These are phyloP conservation scores for Haplographium delicatum DNA, from an alignment of 495 filamentous ascomycete genomes.

Conservation along the genomic window DNA sequence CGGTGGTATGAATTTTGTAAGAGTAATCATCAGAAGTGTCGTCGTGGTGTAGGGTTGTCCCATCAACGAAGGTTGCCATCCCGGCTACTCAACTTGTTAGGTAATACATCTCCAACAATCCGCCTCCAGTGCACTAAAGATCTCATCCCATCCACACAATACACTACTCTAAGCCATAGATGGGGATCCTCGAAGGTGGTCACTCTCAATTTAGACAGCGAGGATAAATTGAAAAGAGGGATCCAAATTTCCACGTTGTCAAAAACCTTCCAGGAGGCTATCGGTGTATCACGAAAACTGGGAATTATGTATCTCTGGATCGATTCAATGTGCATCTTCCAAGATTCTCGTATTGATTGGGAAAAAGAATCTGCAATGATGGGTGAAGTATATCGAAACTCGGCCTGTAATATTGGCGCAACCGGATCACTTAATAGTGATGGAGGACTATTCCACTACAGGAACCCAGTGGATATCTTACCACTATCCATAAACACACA, in stretches of 20 bases:
- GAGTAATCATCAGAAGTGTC: too few relatives aligned
- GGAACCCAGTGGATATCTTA: background rate
- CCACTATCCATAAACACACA: background rate
- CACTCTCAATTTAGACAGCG: constrained; percentile 9
- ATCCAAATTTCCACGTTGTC: constrained; percentile 20
- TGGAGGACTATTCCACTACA: constrained; percentile 15
- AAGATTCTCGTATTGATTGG: constrained; percentile 27
- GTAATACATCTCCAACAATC: too few relatives aligned
- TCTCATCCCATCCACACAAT: too few relatives aligned
- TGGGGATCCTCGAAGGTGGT: constrained; percentile 23
- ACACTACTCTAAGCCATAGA: constrained; percentile 31
- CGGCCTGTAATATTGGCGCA: constrained; percentile 24
- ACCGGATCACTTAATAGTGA: constrained; percentile 8
- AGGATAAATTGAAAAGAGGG: constrained; percentile 1
- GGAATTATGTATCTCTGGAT: constrained; percentile 30
- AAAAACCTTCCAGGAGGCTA: constrained; percentile 29
- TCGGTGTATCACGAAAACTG: constrained; percentile 19
- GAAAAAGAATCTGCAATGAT: constrained; percentile 24
- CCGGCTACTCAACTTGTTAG: too few relatives aligned
- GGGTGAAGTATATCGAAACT: constrained; percentile 25
- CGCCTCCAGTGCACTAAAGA: too few relatives aligned
- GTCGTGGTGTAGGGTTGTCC: too few relatives aligned
- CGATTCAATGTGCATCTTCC: constrained; percentile 31
- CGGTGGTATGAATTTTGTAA: too few relatives aligned
- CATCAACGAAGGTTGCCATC: too few relatives aligned